These are phyloP conservation scores for Podochytrium sp. DNA, from an alignment of 192 early-diverging fungal genomes.

Conservation along the genomic window DNA sequence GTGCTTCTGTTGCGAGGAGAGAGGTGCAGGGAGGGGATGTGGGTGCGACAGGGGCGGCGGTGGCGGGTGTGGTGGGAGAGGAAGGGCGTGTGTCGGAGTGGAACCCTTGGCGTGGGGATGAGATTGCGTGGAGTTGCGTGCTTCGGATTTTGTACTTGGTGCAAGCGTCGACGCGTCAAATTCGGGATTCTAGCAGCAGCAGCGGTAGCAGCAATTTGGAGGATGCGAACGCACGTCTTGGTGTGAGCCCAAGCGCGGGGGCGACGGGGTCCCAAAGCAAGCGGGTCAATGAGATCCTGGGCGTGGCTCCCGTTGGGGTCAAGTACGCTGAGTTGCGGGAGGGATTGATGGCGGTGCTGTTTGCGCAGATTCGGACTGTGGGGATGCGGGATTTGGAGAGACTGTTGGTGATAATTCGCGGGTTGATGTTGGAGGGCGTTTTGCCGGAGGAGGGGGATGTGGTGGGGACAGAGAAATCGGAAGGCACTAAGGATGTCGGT, in stretches of 20 bases:
- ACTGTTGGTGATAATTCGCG: constrained; percentile 25
- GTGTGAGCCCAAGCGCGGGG: too few species aligned
- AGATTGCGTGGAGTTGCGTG: constrained; percentile 14
- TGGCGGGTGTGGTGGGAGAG: too few species aligned
- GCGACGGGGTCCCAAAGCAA: not conserved
- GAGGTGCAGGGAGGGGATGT: too few species aligned
- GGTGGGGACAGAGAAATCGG: not conserved
- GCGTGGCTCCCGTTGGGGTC: not conserved
- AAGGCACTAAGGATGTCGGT: not conserved
- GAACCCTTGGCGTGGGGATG: constrained; percentile 17
- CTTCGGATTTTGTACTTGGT: not conserved
- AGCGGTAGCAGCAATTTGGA: not conserved
- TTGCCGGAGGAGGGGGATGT: constrained; percentile 19
- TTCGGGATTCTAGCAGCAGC: too few species aligned
- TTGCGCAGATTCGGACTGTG: constrained; percentile 41
- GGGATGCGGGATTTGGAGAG: not conserved
- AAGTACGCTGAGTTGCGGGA: constrained; percentile 21
- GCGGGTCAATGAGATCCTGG: constrained; percentile 21
- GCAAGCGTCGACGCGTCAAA: too few species aligned
- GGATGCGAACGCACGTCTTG: not conserved
- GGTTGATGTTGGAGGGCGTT: constrained; percentile 22
- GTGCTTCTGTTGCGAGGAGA: too few species aligned
- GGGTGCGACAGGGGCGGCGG: too few species aligned
- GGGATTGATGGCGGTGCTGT: constrained; percentile 27
- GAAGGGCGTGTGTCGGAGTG: too few species aligned